Evolutionary conservation across 495 filamentous ascomycete species (phyloP).

Genomic region (Alectoria sarmentosa): DNA sequence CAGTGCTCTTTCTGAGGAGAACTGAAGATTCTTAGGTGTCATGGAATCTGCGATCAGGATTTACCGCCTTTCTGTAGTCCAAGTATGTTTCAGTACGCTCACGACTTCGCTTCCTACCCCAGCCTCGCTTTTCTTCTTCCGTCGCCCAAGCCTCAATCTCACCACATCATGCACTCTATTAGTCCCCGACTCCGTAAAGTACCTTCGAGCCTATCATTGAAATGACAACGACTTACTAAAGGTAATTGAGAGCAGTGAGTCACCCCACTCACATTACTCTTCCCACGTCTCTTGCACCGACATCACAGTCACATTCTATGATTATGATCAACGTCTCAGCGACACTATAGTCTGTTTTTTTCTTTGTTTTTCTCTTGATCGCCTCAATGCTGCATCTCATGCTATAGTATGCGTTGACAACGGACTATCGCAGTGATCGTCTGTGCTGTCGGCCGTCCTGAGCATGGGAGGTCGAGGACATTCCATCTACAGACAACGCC

Average conservation of each 20-base stretch:
- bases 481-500: too few relatives aligned
- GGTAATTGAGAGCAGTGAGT: background rate
- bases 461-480: too few relatives aligned
- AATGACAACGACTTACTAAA: background rate
- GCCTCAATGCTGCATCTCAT: too few relatives aligned
- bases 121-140: background rate
- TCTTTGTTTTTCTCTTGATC: too few relatives aligned
- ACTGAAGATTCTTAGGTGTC: too few relatives aligned
- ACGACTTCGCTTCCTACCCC: background rate
- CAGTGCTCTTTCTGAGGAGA: too few relatives aligned
- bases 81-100: background rate
- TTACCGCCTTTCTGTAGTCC: background rate
- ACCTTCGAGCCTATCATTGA: background rate
- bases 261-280: background rate
- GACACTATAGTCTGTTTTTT: background rate
- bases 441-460: too few relatives aligned
- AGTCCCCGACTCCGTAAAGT: background rate
- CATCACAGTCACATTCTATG: background rate
- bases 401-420: too few relatives aligned
- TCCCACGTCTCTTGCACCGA: background rate
- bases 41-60: background rate
- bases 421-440: too few relatives aligned
- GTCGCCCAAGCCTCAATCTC: background rate
- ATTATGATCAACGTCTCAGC: background rate
- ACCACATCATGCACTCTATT: background rate